Conservation (phyloP, 805 yeast species). For the Metschnikowia santaceciliae region DNA sequence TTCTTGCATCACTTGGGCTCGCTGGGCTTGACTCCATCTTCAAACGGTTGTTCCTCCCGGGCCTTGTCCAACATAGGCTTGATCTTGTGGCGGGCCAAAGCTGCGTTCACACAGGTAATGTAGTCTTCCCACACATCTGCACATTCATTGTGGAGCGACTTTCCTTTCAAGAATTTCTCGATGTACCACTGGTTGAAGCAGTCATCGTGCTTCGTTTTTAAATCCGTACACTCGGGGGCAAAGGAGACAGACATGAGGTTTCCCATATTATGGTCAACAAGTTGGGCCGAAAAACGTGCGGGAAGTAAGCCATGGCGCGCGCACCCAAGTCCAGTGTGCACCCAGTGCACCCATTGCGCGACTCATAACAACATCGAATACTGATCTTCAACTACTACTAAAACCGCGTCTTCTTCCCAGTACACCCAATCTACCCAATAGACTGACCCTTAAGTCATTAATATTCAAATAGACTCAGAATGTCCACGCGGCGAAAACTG, state of each 20-base stretch:
- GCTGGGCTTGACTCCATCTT: slow-evolving; percentile 5
- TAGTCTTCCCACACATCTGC: slow-evolving; percentile 85
- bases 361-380: not conserved
- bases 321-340: not conserved
- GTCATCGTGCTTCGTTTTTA: slow-evolving; percentile 81
- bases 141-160: slow-evolving; percentile 75
- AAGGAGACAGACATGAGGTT: slow-evolving; percentile 62
- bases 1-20: not conserved
- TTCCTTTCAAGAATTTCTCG: slow-evolving; percentile 61
- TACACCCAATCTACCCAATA: no score
- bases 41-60: slow-evolving; percentile 81
- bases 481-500: slow-evolving; percentile 16
- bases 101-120: slow-evolving; percentile 77
- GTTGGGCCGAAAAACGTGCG: slow-evolving; percentile 1
- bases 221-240: slow-evolving; percentile 94
- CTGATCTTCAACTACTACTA: not conserved
- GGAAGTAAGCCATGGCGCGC: not conserved
- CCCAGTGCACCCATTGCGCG: not conserved
- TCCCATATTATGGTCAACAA: slow-evolving; percentile 29
- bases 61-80: slow-evolving; percentile 85
- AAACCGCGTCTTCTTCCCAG: no score
- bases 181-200: slow-evolving; percentile 96
- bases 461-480: not conserved
- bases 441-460: no score
- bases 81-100: slow-evolving; percentile 69